Evolutionary conservation across 2,329 filamentous ascomycete genomes (phyloP).

Genomic region (Colletotrichum sp.): DNA sequence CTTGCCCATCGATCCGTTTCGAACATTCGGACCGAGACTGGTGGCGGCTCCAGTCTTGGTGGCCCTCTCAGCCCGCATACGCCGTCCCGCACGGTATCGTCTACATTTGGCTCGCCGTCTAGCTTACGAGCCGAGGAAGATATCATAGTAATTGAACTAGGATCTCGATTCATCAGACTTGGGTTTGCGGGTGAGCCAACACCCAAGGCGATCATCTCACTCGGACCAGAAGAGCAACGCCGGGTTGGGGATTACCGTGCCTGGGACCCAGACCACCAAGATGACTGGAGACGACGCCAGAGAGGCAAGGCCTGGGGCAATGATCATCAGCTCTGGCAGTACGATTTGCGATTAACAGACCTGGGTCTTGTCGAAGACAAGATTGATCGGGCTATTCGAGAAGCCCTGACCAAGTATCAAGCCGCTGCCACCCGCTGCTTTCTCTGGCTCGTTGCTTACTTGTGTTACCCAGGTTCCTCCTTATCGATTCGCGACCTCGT

Average conservation of each 20-base stretch:
- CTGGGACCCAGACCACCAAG: conserved; percentile 63
- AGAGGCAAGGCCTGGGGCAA: conserved; percentile 63
- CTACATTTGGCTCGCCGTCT: conserved; percentile 64
- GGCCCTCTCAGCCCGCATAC: conserved; percentile 62
- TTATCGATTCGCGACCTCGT: conserved; percentile 78
- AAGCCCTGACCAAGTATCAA: conserved; percentile 80
- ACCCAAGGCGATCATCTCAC: conserved; percentile 74
- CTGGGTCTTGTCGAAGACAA: conserved; percentile 84
- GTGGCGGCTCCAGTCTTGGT: conserved; percentile 31
- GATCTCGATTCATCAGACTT: conserved; percentile 76
- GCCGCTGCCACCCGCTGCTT: neutral
- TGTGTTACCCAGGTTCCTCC: conserved; percentile 53
- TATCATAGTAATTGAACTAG: conserved; percentile 81
- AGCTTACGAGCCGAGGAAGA: conserved; percentile 81
- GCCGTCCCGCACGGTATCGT: conserved; percentile 58
- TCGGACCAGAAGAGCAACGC: conserved; percentile 77
- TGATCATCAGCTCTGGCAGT: conserved; percentile 77
- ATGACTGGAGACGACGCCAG: conserved; percentile 51
- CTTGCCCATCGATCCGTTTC: conserved; percentile 64
- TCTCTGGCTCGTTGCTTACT: neutral
- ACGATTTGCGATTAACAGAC: conserved; percentile 75
- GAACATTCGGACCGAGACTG: conserved; percentile 55
- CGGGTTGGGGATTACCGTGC: conserved; percentile 82
- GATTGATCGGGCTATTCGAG: conserved; percentile 80
- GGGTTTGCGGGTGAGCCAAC: conserved; percentile 86